A percentile compares a stretch with the other conserved stretches of the same genome.
Conservation (phyloP, 2,329 filamentous ascomycete genomes). For the Falciphora oryzae region DNA sequence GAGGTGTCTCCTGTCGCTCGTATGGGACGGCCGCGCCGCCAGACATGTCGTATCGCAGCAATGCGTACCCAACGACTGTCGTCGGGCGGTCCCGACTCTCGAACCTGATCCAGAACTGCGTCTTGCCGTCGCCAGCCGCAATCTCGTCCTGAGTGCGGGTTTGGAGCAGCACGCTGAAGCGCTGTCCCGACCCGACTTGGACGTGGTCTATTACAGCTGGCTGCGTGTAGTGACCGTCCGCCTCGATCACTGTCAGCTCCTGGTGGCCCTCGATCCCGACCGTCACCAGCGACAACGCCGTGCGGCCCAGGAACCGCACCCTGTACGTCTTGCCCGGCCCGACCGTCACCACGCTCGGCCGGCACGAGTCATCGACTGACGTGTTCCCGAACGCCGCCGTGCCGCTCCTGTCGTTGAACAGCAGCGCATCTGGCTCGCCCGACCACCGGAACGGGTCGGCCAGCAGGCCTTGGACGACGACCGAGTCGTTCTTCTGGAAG, state of each 20-base stretch:
- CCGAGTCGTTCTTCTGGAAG: slow-evolving; percentile 46
- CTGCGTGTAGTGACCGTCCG: slow-evolving; percentile 50
- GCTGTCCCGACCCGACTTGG: slow-evolving; percentile 52
- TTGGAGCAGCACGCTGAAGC: slow-evolving; percentile 51
- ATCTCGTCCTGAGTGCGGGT: slow-evolving; percentile 45
- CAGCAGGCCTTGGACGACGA: slow-evolving; percentile 44
- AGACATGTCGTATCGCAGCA: slow-evolving; percentile 36
- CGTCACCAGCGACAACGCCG: slow-evolving; percentile 22
- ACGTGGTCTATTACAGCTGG: slow-evolving; percentile 40
- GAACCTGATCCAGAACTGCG: slow-evolving; percentile 37
- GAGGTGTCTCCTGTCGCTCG: background rate
- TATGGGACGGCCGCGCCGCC: too few species aligned
- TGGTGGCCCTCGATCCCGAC: slow-evolving; percentile 52
- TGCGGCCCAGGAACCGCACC: slow-evolving; percentile 52
- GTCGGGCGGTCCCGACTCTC: slow-evolving; percentile 42
- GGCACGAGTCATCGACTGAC: slow-evolving; percentile 30
- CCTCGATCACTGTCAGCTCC: slow-evolving; percentile 52
- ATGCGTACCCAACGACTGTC: slow-evolving; percentile 39
- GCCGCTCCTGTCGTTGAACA: slow-evolving; percentile 51
- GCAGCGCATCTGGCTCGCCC: slow-evolving; percentile 50
- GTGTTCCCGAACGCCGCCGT: slow-evolving; percentile 27
- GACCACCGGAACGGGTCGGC: slow-evolving; percentile 48
- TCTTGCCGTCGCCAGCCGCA: slow-evolving; percentile 22
- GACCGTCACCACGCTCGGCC: slow-evolving; percentile 49
- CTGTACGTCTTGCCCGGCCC: slow-evolving; percentile 56